These are phyloP conservation scores for Monosporozyma yasuniensis DNA, from an alignment of 805 yeast species.

Conservation along the genomic window DNA sequence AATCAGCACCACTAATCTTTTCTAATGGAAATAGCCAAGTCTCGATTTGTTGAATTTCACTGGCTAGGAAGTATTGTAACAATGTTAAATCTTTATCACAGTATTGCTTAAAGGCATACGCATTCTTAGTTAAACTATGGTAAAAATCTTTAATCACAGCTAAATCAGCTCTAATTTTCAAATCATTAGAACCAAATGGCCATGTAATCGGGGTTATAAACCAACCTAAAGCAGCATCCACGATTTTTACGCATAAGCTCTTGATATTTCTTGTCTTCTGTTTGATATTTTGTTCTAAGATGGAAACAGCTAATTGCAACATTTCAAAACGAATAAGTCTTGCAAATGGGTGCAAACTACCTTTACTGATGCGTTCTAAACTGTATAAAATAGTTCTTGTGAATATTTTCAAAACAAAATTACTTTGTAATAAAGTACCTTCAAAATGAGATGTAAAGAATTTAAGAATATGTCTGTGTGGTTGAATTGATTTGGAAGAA, in stretches of 20 bases:
- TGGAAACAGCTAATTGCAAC: slow-evolving; percentile 55
- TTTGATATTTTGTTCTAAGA: slow-evolving; percentile 47
- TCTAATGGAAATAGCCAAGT: slow-evolving; percentile 58
- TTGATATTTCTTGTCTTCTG: slow-evolving; percentile 39
- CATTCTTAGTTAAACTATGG: slow-evolving; percentile 18
- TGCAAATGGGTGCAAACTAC: slow-evolving; percentile 78
- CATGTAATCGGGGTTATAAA: slow-evolving; percentile 51
- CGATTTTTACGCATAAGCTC: slow-evolving; percentile 38
- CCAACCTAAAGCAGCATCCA: slow-evolving; percentile 73
- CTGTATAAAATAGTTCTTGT: slow-evolving; percentile 53
- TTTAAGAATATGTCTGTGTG: slow-evolving; percentile 61
- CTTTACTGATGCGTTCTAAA: slow-evolving; percentile 41
- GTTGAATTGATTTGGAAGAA: slow-evolving; percentile 45
- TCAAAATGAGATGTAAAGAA: slow-evolving; percentile 71
- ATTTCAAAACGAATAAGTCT: slow-evolving; percentile 68
- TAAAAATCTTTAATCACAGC: slow-evolving; percentile 45
- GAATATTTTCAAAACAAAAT: slow-evolving; percentile 58
- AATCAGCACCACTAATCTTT: slow-evolving; percentile 28
- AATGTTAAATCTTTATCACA: slow-evolving; percentile 45
- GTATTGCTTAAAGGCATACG: slow-evolving; percentile 12
- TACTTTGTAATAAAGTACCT: slow-evolving; percentile 65
- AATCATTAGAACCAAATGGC: slow-evolving; percentile 79
- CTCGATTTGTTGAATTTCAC: slow-evolving; percentile 62
- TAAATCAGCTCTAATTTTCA: slow-evolving; percentile 63
- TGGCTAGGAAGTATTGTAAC: slow-evolving; percentile 54